Evolutionary conservation across 2,329 filamentous ascomycete species (phyloP).

Genomic region (Fusarium sp.): DNA sequence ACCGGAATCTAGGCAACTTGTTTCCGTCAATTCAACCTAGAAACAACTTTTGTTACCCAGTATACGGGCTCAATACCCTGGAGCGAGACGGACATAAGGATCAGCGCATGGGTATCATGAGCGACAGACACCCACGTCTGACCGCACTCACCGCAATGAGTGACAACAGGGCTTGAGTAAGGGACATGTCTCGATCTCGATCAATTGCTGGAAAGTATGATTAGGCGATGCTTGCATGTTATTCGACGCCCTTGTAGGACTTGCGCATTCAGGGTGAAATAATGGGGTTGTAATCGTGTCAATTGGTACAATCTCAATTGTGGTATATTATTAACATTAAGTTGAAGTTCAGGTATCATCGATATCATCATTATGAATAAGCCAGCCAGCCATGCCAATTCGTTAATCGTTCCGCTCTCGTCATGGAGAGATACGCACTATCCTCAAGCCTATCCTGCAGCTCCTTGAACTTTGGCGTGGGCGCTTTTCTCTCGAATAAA

Average conservation of each 20-base stretch:
- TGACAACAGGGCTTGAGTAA: no score
- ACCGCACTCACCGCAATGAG: background rate
- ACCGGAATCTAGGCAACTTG: rapidly evolving
- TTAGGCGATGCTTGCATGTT: background rate
- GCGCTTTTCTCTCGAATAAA: slow-evolving; percentile 45
- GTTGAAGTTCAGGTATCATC: background rate
- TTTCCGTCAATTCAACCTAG: background rate
- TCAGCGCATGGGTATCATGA: background rate
- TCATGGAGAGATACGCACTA: slow-evolving; percentile 37
- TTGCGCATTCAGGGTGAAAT: no score
- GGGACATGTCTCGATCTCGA: background rate
- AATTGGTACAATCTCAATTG: background rate
- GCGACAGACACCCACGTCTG: background rate
- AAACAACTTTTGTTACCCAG: background rate
- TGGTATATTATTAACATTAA: background rate
- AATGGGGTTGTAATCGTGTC: background rate
- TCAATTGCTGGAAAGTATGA: background rate
- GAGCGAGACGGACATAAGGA: background rate
- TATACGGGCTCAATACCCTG: background rate
- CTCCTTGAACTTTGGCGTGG: slow-evolving; percentile 49
- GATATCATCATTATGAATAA: slow-evolving; percentile 34
- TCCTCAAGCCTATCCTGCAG: slow-evolving; percentile 40
- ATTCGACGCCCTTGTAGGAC: background rate
- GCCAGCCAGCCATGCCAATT: slow-evolving; percentile 45
- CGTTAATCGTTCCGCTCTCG: slow-evolving; percentile 33